Evolutionary conservation across 495 filamentous ascomycete species (phyloP), one percentile per base, ranked within the genome.

Genomic region (Annulohypoxylon moriforme): DNA sequence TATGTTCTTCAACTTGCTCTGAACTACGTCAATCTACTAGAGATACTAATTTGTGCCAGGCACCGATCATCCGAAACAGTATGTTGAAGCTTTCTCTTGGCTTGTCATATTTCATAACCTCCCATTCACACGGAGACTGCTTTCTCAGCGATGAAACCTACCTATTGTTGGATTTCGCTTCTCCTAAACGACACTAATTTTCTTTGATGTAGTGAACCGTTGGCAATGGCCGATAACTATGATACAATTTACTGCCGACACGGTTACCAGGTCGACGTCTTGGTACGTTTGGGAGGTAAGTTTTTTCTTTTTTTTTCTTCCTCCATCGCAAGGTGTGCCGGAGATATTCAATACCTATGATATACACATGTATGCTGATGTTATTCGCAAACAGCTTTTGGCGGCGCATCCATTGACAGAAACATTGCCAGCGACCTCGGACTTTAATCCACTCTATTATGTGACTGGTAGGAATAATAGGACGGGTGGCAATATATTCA

Each of bases 371-470:
- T 27, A 4, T 31, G 46, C 11, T 7, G 78, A 81, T 29, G 18
- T 11, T 24, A 81, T 81, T 60, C 77, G 68, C 49, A 71, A 79
- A 14, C 79, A 88, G 74, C 77, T 85, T 33, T 80, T 89, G 74
- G 84, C 85, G 6, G 77, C 77, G 7, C 85, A 87, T 69, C 82
- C 79, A 46, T 82, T 90, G n/a, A 82, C 82, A n/a, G 81, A 85
- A 8, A 87, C 85, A 2, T 81, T 91, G 3, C 87, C 83, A 1
- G 76, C 76, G 22, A 78, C 80, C 13, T 71, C 78, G 0, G 73
- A 71, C 3, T 82, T 89, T 75, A 82, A 83, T 5, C 89, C 89
- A 0, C 71, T 87, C 0, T 92, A 87, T 77, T 91, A 85, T 75
- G 89, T 88, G 2, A 88, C 88, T 2, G 82, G 82, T 14, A 69